Percentiles rank a stretch among this genome's conserved stretches.
Conservation (phyloP, 2,329 filamentous ascomycete genomes). For the Chaetomiaceae sp. region DNA sequence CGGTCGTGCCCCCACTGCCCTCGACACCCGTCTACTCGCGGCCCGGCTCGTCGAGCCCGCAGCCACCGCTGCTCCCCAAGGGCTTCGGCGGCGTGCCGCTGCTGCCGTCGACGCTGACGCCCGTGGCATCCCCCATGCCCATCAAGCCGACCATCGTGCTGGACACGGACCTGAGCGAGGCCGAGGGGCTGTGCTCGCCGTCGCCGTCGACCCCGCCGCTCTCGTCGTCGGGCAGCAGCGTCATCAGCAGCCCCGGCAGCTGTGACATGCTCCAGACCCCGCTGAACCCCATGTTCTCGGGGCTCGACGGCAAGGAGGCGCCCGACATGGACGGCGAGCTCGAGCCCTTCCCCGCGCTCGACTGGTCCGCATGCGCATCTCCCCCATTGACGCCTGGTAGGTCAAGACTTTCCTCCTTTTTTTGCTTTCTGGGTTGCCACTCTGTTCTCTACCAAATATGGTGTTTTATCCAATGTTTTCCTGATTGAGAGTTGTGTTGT, state of each 20-base stretch:
- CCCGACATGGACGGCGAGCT: conserved; percentile 66
- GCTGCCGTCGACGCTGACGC: conserved; percentile 63
- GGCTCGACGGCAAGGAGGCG: conserved; percentile 64
- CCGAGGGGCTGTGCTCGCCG: conserved; percentile 66
- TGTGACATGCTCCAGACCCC: conserved; percentile 78
- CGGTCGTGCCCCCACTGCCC: conserved; percentile 53
- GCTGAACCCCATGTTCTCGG: conserved; percentile 72
- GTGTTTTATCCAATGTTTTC: background rate
- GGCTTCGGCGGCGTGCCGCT: conserved; percentile 45
- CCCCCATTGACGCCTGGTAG: conserved; percentile 90
- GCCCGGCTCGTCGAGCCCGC: conserved; percentile 62
- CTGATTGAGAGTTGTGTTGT: background rate
- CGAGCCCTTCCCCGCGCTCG: conserved; percentile 67
- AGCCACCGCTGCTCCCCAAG: conserved; percentile 43
- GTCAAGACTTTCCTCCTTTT: conserved; percentile 15
- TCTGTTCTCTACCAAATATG: background rate
- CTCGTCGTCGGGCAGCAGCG: conserved; percentile 82
- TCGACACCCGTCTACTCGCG: conserved; percentile 62
- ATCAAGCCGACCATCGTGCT: conserved; percentile 74
- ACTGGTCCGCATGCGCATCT: conserved; percentile 74
- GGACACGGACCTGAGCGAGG: conserved; percentile 67
- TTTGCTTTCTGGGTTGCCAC: background rate
- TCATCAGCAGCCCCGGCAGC: conserved; percentile 78
- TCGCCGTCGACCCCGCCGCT: conserved; percentile 84
- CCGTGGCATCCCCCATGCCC: conserved; percentile 69